Conservation (phyloP, 164 flowering plant genomes). For the Stephania japonica region DNA sequence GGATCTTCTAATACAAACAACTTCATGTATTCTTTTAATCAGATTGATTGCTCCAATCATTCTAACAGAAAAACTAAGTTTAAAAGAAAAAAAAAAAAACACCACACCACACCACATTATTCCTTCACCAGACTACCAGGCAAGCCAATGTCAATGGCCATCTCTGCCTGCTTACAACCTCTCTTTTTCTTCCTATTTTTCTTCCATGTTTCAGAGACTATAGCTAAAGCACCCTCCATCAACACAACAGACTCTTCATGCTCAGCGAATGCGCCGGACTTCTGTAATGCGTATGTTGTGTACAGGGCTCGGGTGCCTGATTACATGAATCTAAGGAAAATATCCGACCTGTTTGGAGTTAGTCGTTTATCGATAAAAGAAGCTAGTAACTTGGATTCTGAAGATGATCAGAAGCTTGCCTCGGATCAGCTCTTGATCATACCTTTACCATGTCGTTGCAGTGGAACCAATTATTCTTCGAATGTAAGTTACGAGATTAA, state of each 20-base stretch:
- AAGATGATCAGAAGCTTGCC: conserved; percentile 26
- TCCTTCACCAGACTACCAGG: background rate
- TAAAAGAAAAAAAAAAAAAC: too few relatives aligned
- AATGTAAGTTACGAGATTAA: conserved; percentile 47
- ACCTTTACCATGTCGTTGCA: conserved; percentile 54
- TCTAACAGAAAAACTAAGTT: conserved; percentile 3
- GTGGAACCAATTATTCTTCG: conserved; percentile 34
- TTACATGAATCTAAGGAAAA: conserved; percentile 13
- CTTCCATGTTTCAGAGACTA: conserved; percentile 3
- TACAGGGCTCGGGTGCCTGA: conserved; percentile 47
- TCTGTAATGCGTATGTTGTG: conserved; percentile 43
- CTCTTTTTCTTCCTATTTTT: conserved; percentile 19
- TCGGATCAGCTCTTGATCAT: conserved; percentile 50
- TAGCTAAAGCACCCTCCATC: conserved; percentile 24
- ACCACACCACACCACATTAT: background rate
- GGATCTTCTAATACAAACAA: background rate
- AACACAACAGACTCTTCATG: conserved; percentile 40
- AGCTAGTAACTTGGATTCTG: conserved; percentile 41
- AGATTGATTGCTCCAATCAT: conserved; percentile 14
- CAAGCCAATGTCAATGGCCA: conserved; percentile 26
- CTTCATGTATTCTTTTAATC: background rate
- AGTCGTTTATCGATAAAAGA: conserved; percentile 29
- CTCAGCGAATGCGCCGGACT: conserved; percentile 17
- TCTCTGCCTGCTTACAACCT: conserved; percentile 10
- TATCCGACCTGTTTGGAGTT: conserved; percentile 46